Percentiles rank a stretch among this genome's conserved stretches.
Evolutionary conservation across 495 filamentous ascomycete genomes (phyloP).

Genomic region (Aspergillus mulundensis): DNA sequence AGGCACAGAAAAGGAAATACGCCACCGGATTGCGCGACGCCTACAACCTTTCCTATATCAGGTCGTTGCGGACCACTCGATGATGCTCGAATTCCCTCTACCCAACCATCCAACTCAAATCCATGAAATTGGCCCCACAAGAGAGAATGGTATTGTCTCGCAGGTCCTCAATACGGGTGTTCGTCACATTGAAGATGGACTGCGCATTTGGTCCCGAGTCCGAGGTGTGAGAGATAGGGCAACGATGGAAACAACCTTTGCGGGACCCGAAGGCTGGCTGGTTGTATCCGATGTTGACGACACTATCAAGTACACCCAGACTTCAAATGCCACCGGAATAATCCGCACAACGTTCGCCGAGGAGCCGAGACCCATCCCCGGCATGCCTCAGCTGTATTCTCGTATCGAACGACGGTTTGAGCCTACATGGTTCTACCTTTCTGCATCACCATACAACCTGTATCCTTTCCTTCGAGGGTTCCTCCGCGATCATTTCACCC

Average conservation of each 20-base stretch:
- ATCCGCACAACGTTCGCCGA: constrained; percentile 79
- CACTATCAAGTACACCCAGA: constrained; percentile 89
- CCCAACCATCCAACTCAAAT: constrained; percentile 30
- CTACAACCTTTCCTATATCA: constrained; percentile 73
- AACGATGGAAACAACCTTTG: constrained; percentile 64
- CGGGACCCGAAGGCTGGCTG: constrained; percentile 76
- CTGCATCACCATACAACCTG: constrained; percentile 90
- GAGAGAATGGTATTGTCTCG: constrained; percentile 64
- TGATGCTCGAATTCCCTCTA: constrained; percentile 56
- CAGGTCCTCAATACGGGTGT: constrained; percentile 46
- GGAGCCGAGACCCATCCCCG: constrained; percentile 61
- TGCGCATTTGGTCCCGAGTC: constrained; percentile 30
- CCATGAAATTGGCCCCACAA: constrained; percentile 64
- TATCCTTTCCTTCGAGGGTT: constrained; percentile 80
- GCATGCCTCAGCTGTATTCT: constrained; percentile 81
- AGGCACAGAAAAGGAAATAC: constrained; percentile 55
- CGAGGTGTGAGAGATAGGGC: constrained; percentile 40
- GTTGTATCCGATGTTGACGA: constrained; percentile 93
- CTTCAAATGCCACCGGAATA: constrained; percentile 72
- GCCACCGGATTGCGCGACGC: constrained; percentile 62
- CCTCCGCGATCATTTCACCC: constrained; percentile 63
- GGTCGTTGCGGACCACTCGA: constrained; percentile 62
- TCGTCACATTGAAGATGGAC: constrained; percentile 27
- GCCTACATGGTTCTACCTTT: constrained; percentile 88
- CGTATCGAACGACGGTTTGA: constrained; percentile 53